A percentile compares a stretch with the other conserved stretches of the same genome.
phyloP scores from a whole-genome alignment of 768 basidiomycete species.

The Lentinula guzmanii region DNA sequence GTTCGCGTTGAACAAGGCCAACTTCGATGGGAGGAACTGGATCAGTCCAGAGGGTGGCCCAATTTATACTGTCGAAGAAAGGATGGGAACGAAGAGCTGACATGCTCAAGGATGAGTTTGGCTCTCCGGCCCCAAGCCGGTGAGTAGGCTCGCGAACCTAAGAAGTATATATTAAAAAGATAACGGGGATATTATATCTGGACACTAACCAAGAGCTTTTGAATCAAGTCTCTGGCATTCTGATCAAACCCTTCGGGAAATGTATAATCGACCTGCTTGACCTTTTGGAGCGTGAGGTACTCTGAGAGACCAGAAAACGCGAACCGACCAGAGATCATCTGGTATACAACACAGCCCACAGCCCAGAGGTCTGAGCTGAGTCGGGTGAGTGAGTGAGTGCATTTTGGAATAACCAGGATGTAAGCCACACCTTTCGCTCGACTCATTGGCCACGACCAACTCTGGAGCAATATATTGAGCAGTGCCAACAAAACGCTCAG shows the following conservation, averaged over 20 bases:
- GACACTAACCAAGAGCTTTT: slow-evolving; percentile 61
- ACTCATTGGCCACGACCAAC: slow-evolving; percentile 67
- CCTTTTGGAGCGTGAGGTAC: slow-evolving; percentile 93
- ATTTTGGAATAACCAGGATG: background rate
- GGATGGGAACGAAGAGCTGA: slow-evolving; percentile 50
- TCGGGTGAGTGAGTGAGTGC: slow-evolving; percentile 7
- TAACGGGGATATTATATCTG: background rate
- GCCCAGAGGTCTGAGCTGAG: slow-evolving; percentile 92
- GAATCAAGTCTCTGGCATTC: slow-evolving; percentile 75
- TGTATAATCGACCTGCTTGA: slow-evolving; percentile 80
- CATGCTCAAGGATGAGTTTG: slow-evolving; percentile 30
- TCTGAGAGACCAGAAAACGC: slow-evolving; percentile 90
- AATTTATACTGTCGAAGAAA: slow-evolving; percentile 55
- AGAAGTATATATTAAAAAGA: slow-evolving; percentile 15
- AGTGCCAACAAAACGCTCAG: slow-evolving; percentile 81
- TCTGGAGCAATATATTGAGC: slow-evolving; percentile 90
- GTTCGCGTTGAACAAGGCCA: slow-evolving; percentile 50
- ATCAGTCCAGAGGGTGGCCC: slow-evolving; percentile 64
- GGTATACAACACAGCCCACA: slow-evolving; percentile 88
- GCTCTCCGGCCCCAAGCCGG: slow-evolving; percentile 52
- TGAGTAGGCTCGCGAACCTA: slow-evolving; percentile 53
- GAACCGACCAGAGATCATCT: slow-evolving; percentile 87
- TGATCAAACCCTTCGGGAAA: slow-evolving; percentile 85
- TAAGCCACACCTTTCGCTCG: slow-evolving; percentile 60
- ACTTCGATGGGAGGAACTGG: slow-evolving; percentile 51